phyloP scores from a whole-genome alignment of 2,329 filamentous ascomycete genomes.

The Phialophora macrospora region DNA sequence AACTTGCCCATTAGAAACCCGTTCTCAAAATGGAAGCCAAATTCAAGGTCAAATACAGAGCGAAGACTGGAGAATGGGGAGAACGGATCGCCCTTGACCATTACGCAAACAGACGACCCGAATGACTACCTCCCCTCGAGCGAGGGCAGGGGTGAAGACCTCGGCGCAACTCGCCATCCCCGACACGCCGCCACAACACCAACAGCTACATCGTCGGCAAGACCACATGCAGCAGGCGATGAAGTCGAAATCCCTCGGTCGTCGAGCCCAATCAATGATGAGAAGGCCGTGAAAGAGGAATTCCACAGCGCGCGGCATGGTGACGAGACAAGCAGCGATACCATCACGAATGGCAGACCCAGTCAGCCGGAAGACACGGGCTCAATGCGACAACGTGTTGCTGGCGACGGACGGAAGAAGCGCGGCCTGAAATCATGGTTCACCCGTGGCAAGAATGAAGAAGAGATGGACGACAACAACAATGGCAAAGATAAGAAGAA shows the following conservation, averaged over 20 bases:
- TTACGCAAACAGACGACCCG: constrained; percentile 29
- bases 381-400: constrained; percentile 23
- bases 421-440: constrained; percentile 30
- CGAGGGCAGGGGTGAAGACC: constrained; percentile 16
- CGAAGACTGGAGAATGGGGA: constrained; percentile 28
- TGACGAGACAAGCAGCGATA: constrained; percentile 25
- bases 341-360: constrained; percentile 20
- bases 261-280: constrained; percentile 23
- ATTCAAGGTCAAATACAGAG: constrained; percentile 22
- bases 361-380: constrained; percentile 16
- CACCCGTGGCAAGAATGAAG: constrained; percentile 5
- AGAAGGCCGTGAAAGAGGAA: constrained; percentile 19
- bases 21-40: constrained; percentile 32
- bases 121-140: constrained; percentile 26
- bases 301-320: constrained; percentile 4
- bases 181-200: constrained; percentile 31
- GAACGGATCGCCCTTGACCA: constrained; percentile 18
- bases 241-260: constrained; percentile 29
- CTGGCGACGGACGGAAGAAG: constrained; percentile 14
- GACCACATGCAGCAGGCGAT: constrained; percentile 21
- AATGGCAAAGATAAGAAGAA: constrained; percentile 36
- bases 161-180: constrained; percentile 9
- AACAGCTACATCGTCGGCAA: constrained; percentile 16
- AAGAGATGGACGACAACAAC: constrained; percentile 29
- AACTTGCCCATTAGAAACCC: constrained; percentile 30